phyloP scores from a whole-genome alignment of 352 stramenopile species.

The Globisporangium heterothallicum region DNA sequence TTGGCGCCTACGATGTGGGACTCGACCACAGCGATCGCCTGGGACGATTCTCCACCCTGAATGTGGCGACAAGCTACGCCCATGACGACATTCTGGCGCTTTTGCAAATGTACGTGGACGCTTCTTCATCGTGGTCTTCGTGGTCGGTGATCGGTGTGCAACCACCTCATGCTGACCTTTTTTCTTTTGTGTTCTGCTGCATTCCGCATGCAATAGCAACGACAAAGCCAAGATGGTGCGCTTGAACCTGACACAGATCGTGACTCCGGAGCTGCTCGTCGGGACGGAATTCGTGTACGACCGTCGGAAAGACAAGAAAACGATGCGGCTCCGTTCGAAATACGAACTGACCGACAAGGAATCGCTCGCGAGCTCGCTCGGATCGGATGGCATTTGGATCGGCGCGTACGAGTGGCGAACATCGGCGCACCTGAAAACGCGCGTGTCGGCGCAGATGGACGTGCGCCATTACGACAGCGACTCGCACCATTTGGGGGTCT shows the following conservation, averaged over 20 bases:
- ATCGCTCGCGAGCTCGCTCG: slow-evolving; percentile 50
- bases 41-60: slow-evolving; percentile 56
- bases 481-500: slow-evolving; percentile 77
- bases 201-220: slow-evolving; percentile 51
- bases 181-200: too few relatives aligned
- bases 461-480: slow-evolving; percentile 81
- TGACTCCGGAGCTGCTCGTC: slow-evolving; percentile 52
- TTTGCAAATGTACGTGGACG: slow-evolving; percentile 75
- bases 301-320: slow-evolving; percentile 62
- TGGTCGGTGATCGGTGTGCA: neutral
- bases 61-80: slow-evolving; percentile 50
- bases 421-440: slow-evolving; percentile 67
- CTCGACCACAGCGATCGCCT: slow-evolving; percentile 72
- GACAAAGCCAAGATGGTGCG: slow-evolving; percentile 56
- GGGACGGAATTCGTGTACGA: slow-evolving; percentile 63
- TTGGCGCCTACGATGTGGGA: slow-evolving; percentile 74
- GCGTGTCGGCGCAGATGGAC: slow-evolving; percentile 73
- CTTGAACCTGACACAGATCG: slow-evolving; percentile 54
- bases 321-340: slow-evolving; percentile 48
- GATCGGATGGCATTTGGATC: slow-evolving; percentile 69
- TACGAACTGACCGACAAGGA: slow-evolving; percentile 46
- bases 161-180: too few relatives aligned
- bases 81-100: slow-evolving; percentile 61
- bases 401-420: slow-evolving; percentile 76
- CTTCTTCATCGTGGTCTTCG: slow-evolving; percentile 1